Conservation (phyloP, 1,284 basidiomycete genomes). For the Macrocystidia cucumis region DNA sequence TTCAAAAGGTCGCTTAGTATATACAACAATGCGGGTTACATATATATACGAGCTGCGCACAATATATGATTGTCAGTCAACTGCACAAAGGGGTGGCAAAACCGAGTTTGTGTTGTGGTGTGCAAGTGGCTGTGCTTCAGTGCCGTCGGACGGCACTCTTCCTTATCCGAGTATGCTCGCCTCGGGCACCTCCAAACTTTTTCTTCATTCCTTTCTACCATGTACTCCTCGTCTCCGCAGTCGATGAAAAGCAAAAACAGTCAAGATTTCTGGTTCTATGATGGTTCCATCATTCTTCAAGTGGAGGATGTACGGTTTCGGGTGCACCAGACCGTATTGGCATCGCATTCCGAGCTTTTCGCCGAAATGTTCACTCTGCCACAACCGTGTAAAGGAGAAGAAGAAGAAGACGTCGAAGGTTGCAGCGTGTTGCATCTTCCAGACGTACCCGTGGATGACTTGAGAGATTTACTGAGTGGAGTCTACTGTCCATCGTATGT, state of each 20-base stretch:
- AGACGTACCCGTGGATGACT: slow-evolving; percentile 25
- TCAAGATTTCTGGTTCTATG: slow-evolving; percentile 29
- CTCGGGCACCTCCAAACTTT: too few relatives aligned
- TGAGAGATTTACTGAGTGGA: slow-evolving; percentile 25
- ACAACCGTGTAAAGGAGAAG: slow-evolving; percentile 19
- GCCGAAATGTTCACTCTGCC: slow-evolving; percentile 27
- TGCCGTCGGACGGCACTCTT: too few relatives aligned
- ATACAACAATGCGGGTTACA: too few relatives aligned
- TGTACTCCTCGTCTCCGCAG: not conserved
- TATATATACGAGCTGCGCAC: too few relatives aligned
- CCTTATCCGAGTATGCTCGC: too few relatives aligned
- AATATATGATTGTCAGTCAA: too few relatives aligned
- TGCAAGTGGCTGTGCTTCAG: too few relatives aligned
- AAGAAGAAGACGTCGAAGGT: slow-evolving; percentile 25
- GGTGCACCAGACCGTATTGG: slow-evolving; percentile 30
- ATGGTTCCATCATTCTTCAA: slow-evolving; percentile 29
- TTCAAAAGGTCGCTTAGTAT: too few relatives aligned
- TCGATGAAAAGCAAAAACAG: not conserved
- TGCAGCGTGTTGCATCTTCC: slow-evolving; percentile 29
- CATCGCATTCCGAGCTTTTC: slow-evolving; percentile 30
- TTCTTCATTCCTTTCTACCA: too few relatives aligned
- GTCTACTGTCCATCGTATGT: slow-evolving; percentile 32
- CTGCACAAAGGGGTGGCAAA: too few relatives aligned
- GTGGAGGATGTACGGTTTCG: slow-evolving; percentile 25
- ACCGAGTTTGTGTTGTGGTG: too few relatives aligned